phyloP scores from a whole-genome alignment of 345 rosid genomes.

The Eucalyptus pumila region DNA sequence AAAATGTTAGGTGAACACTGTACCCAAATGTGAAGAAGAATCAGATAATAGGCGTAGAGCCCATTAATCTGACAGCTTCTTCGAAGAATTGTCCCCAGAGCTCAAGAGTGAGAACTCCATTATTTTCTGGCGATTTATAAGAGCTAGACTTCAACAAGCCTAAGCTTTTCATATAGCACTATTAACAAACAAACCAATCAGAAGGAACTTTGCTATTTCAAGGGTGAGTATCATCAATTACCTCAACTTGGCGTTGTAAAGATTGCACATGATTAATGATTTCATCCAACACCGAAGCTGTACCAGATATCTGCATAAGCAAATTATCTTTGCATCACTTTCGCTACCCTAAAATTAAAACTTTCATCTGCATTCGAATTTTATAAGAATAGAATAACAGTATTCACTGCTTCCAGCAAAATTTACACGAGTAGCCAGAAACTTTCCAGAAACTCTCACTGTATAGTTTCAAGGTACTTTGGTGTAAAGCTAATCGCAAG shows the following conservation, averaged over 20 bases:
- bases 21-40: neutral
- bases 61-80: neutral
- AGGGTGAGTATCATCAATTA: conserved; percentile 1
- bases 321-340: conserved; percentile 2
- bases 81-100: neutral
- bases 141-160: neutral
- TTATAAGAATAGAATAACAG: neutral
- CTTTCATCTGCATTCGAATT: neutral
- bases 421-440: neutral
- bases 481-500: neutral
- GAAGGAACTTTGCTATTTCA: neutral
- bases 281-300: conserved; percentile 89
- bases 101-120: neutral
- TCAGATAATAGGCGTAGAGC: neutral
- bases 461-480: neutral
- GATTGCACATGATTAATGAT: conserved; percentile 94
- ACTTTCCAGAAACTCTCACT: neutral
- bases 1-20: neutral
- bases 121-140: neutral
- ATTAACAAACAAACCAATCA: neutral
- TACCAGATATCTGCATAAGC: conserved; percentile 78
- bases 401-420: neutral
- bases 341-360: neutral
- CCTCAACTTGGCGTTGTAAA: conserved; percentile 97
- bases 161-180: neutral